Evolutionary conservation across 2,329 filamentous ascomycete genomes (phyloP).

Genomic region (Trichoderma arundinaceum): DNA sequence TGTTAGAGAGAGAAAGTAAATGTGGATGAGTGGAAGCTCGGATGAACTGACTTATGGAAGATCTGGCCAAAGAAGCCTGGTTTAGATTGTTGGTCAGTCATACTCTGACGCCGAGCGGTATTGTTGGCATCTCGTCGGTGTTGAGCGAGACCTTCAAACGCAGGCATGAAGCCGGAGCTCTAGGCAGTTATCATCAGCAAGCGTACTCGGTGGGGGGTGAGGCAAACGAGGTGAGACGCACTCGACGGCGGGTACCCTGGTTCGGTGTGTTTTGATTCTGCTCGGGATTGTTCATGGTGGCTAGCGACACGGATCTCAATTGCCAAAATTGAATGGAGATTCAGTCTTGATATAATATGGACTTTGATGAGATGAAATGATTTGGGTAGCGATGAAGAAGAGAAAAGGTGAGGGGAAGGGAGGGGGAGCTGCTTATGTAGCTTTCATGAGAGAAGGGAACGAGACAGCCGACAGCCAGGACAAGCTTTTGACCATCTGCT

Average conservation of each 20-base stretch:
- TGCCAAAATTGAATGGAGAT: not conserved
- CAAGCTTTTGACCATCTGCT: conserved; percentile 31
- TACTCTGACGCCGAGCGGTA: conserved; percentile 57
- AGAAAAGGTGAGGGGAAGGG: not conserved
- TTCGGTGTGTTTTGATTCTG: conserved; percentile 36
- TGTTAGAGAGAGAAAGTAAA: not conserved
- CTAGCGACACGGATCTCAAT: not conserved
- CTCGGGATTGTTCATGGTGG: conserved; percentile 35
- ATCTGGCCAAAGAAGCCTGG: conserved; percentile 59
- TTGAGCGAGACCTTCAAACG: conserved; percentile 58
- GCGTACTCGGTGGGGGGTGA: not conserved
- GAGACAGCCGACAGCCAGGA: conserved; percentile 12
- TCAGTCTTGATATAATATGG: not conserved
- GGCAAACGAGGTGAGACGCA: conserved; percentile 28
- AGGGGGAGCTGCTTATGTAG: conserved; percentile 31
- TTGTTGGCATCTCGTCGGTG: conserved; percentile 56
- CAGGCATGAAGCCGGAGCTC: conserved; percentile 54
- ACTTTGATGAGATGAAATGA: not conserved
- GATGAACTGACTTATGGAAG: conserved; percentile 60
- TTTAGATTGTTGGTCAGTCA: conserved; percentile 58
- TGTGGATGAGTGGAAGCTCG: not conserved
- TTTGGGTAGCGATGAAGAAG: not conserved
- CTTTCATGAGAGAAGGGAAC: conserved; percentile 2
- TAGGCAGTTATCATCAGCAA: conserved; percentile 34
- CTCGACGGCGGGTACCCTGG: conserved; percentile 41